Conservation (phyloP, 179 eudicot genomes). For the Beta macrorhiza region DNA sequence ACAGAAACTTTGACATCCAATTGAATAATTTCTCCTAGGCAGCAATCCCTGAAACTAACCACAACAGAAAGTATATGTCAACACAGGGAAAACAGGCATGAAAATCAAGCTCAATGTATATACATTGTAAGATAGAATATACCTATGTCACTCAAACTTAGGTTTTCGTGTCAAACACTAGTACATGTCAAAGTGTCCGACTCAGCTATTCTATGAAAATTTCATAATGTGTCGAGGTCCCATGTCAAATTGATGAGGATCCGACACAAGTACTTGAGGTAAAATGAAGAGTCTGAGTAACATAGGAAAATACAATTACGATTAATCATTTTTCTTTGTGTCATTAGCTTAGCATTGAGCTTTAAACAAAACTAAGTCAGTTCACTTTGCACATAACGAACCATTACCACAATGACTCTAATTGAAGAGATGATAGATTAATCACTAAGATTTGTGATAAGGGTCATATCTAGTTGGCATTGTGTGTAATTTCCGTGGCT, state of each 20-base stretch:
- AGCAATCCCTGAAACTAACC: conserved; percentile 29
- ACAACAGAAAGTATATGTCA: conserved; percentile 3
- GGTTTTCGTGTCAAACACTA: too few species aligned
- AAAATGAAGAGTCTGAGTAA: neutral
- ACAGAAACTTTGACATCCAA: conserved; percentile 32
- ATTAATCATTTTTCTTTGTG: neutral
- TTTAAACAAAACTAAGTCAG: neutral
- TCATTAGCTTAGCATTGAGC: neutral
- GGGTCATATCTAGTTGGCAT: too few species aligned
- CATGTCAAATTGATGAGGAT: too few species aligned
- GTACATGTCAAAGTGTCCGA: too few species aligned
- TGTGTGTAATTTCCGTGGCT: too few species aligned
- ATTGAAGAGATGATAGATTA: neutral
- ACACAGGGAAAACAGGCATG: neutral
- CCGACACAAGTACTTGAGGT: too few species aligned
- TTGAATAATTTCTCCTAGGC: conserved; percentile 31
- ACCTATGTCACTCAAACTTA: too few species aligned
- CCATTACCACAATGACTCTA: neutral
- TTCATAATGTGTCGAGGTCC: too few species aligned
- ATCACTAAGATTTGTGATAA: too few species aligned
- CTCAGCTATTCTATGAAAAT: too few species aligned
- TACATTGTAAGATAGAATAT: neutral
- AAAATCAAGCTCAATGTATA: neutral
- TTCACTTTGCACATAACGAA: neutral
- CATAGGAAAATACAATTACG: neutral